Evolutionary conservation across 139 green algal species (phyloP), one percentile per base, ranked within the genome.

Genomic region (Tetratostichococcus sp.): DNA sequence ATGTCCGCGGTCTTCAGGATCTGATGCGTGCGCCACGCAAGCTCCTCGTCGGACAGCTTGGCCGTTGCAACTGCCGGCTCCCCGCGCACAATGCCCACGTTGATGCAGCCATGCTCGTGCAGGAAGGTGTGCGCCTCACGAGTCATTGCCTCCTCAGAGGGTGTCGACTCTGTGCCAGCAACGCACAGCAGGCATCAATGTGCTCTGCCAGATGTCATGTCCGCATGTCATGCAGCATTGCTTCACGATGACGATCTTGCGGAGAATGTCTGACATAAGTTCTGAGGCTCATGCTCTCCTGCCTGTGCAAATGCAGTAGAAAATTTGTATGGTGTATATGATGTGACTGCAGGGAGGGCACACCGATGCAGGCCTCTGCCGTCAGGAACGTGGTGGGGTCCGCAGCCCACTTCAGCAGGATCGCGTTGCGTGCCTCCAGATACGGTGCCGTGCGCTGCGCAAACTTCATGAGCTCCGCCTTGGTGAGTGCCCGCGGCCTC

Each of bases 101-200:
- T 95, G 80, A 95, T 92, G 77, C 76, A 77, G 0, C 89, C 90
- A 70, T 92, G 81, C 33, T 86, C 74, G 11, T 83, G 66, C 39
- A 95, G 71, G 75, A 93, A 95, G 30, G 71, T 4, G 59, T 86
- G 85, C 2, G 82, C 80, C 23, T 85, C 74, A 0, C 39, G 31
- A 28, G 87, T 30, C 16, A 90, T 65, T 19, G 33, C 39, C 30
- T 80, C 67, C 43, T 75, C 75, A 4, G 50, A 25, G 14, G 50
- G 50, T 17, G 50, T 62, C 19, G 50, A 25, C 50, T 25, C 50
- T 62, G 50, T 17, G 19, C 19, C 8, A 50, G 39, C 14, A 14
- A n/a, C n/a, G n/a, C n/a, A n/a, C n/a, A n/a, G n/a, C n/a, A n/a
- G n/a, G n/a, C n/a, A n/a, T n/a, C n/a, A n/a, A n/a, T n/a, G n/a